Evolutionary conservation across 768 basidiomycete species (phyloP).

Genomic region (Infundibulicybe gibba): DNA sequence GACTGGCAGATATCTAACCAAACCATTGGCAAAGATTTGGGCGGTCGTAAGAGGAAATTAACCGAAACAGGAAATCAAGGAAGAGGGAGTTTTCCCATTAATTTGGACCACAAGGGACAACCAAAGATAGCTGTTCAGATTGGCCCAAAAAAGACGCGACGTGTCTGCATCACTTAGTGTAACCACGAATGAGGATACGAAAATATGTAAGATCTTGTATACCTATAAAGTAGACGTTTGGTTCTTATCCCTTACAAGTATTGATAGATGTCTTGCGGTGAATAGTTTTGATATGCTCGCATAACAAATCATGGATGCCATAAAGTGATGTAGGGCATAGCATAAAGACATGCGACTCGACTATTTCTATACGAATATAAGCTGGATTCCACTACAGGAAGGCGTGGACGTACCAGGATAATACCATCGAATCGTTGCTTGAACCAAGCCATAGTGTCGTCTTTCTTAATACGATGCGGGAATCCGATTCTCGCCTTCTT

Average conservation of each 20-base stretch:
- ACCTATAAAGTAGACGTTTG: not conserved
- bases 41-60: constrained; percentile 7
- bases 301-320: constrained; percentile 13
- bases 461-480: constrained; percentile 89
- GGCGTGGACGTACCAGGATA: constrained; percentile 65
- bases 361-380: constrained; percentile 15
- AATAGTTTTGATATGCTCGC: constrained; percentile 4
- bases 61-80: not conserved
- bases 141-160: constrained; percentile 29
- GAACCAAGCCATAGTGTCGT: constrained; percentile 98
- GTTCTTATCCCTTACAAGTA: not conserved
- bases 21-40: not conserved
- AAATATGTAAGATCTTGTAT: not conserved
- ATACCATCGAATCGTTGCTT: constrained; percentile 99
- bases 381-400: not conserved
- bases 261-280: not conserved
- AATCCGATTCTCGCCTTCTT: constrained; percentile 85
- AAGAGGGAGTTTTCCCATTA: constrained; percentile 24
- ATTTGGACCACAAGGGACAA: constrained; percentile 32
- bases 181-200: not conserved
- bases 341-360: constrained; percentile 5
- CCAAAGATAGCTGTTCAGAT: constrained; percentile 30
- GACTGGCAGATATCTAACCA: constrained; percentile 25
- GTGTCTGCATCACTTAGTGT: not conserved
- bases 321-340: constrained; percentile 18